Base-by-base conservation (phyloP, 208 protist genomes). In the Porcisia deanei region DNA sequence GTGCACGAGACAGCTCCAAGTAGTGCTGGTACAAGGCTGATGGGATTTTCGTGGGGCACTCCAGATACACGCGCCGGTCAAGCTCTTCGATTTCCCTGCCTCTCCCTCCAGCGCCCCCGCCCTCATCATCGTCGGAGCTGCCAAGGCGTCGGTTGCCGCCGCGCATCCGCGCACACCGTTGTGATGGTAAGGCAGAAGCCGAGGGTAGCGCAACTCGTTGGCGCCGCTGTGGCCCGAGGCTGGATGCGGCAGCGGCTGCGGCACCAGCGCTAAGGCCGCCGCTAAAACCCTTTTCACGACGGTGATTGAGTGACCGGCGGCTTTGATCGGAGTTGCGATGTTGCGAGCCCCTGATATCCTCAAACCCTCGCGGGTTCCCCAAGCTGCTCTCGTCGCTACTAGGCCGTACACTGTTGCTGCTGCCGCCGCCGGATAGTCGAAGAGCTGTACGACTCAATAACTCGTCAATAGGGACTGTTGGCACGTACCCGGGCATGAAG, bases 401-500 rank as follows among this genome's bases (percentile, higher is more conserved):
- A 60, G 22, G 49, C 70, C 39, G 53, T 70, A 55, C 55, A 12
- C 4, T 57, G 41, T 37, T 39, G 52, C 76, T 71, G 52, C 76
- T 71, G 60, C 37, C 63, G 49, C 34, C 52, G 0, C 54, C 73
- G 5, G 49, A 9, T 16, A 60, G 41, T 14, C 25, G 71, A 9
- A 75, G 70, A 22, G 88, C 87, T 0, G 80, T 75, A 3, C 30
- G 34, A 53, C 81, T 87, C 64, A 93, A 81, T 39, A 97, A 14
- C 34, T 84, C 70, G 20, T 84, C 76, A 5, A 87, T 43, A 1
- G 93, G 90, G 3, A 94, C 85, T 43, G 71, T 77, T 0, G 93
- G 85, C 52, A 45, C 55, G 37, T 86, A 90, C 12, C 90, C 90
- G 3, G 90, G 90, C 81, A 96, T 79, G 60, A 85, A 87, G 53